A percentile compares a stretch with the other conserved stretches of the same genome.
These are phyloP conservation scores for Alloascoidea hylecoeti DNA, from an alignment of 805 yeast species.

Conservation along the genomic window DNA sequence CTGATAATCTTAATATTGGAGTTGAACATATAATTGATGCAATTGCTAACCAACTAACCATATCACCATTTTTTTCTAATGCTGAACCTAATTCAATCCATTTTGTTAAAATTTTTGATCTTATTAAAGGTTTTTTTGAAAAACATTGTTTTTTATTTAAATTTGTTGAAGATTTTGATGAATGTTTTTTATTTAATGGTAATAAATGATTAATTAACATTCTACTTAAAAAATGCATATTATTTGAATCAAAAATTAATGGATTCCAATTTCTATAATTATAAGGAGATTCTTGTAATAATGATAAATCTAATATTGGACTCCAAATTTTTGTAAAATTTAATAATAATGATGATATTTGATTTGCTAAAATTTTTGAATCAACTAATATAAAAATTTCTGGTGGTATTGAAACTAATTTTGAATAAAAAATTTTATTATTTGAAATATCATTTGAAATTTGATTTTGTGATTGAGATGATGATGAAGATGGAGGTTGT, in stretches of 20 bases:
- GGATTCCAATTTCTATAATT: constrained; percentile 47
- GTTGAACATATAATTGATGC: constrained; percentile 73
- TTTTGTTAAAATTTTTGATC: constrained; percentile 56
- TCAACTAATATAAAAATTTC: constrained; percentile 41
- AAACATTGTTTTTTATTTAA: too few relatives aligned
- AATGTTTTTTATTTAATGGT: constrained; percentile 18
- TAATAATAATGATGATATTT: constrained; percentile 54
- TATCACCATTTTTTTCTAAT: constrained; percentile 73
- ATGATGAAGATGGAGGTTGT: too few relatives aligned
- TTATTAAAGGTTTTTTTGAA: constrained; percentile 9
- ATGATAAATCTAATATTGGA: constrained; percentile 64
- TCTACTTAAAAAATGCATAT: constrained; percentile 69
- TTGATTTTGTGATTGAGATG: not conserved
- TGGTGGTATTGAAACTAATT: constrained; percentile 12
- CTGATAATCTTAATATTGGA: constrained; percentile 60
- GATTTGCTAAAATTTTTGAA: constrained; percentile 39
- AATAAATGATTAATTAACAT: constrained; percentile 59
- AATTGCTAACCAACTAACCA: constrained; percentile 89
- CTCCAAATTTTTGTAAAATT: constrained; percentile 61
- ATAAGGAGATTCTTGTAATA: constrained; percentile 38
- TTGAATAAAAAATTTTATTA: not conserved
- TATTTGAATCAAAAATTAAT: constrained; percentile 54
- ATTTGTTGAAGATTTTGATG: constrained; percentile 13
- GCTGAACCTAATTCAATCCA: constrained; percentile 80
- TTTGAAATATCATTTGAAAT: not conserved